These are phyloP conservation scores for Oryza meyeriana DNA, from an alignment of 176 grass and related monocot species.

Conservation along the genomic window DNA sequence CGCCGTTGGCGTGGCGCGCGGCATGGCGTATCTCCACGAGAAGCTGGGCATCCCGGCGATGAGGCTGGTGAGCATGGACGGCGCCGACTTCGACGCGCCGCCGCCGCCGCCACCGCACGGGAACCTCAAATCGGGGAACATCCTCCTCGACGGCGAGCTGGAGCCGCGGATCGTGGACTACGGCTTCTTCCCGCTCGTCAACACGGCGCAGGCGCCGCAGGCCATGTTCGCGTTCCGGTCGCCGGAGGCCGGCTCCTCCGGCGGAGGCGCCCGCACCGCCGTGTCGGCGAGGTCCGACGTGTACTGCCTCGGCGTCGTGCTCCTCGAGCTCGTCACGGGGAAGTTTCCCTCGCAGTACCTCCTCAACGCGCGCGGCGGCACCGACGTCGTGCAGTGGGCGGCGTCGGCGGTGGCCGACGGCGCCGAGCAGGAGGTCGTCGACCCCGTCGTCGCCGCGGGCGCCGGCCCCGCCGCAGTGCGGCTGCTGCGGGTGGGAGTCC, in stretches of 20 bases:
- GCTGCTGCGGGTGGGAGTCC: slow-evolving; percentile 38
- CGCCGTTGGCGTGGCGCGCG: slow-evolving; percentile 49
- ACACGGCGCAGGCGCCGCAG: slow-evolving; percentile 39
- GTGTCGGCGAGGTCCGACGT: slow-evolving; percentile 63
- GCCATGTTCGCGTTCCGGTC: slow-evolving; percentile 69
- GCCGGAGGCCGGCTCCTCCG: slow-evolving; percentile 36
- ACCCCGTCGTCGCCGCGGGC: not conserved
- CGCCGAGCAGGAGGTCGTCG: slow-evolving; percentile 38
- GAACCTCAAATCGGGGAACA: slow-evolving; percentile 77
- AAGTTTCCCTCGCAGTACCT: slow-evolving; percentile 68
- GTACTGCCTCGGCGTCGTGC: slow-evolving; percentile 71
- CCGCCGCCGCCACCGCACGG: slow-evolving; percentile 55
- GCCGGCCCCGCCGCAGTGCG: slow-evolving; percentile 8
- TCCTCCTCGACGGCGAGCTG: slow-evolving; percentile 55
- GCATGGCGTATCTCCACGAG: slow-evolving; percentile 58
- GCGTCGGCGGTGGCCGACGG: slow-evolving; percentile 37
- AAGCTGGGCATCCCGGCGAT: slow-evolving; percentile 31
- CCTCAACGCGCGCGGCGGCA: slow-evolving; percentile 51
- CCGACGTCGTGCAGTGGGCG: slow-evolving; percentile 66
- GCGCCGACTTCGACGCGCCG: slow-evolving; percentile 45
- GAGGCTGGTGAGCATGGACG: slow-evolving; percentile 41
- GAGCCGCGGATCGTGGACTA: slow-evolving; percentile 54
- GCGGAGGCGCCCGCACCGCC: not conserved
- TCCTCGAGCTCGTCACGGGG: slow-evolving; percentile 62
- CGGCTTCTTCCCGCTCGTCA: slow-evolving; percentile 56